Conservation (phyloP, 78 protist genomes). For the Emiliania huxleyi region DNA sequence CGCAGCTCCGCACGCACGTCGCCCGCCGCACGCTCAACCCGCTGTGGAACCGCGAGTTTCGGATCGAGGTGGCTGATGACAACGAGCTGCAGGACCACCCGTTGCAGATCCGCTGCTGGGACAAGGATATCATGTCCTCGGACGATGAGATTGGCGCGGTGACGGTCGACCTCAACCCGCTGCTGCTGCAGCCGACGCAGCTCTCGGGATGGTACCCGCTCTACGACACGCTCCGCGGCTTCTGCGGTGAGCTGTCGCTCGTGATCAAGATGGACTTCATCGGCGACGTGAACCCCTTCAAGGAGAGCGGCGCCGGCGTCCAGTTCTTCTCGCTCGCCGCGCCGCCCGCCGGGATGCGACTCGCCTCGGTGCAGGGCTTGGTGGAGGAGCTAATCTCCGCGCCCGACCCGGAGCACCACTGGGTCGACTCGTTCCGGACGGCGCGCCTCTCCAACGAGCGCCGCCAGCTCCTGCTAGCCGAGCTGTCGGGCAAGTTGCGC, state of each 20-base stretch:
- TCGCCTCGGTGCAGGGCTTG: slow-evolving; percentile 38
- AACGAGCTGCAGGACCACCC: slow-evolving; percentile 77
- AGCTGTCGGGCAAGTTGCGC: slow-evolving; percentile 72
- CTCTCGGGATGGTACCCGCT: slow-evolving; percentile 87
- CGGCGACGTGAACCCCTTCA: slow-evolving; percentile 69
- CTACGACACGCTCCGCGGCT: slow-evolving; percentile 78
- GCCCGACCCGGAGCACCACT: slow-evolving; percentile 90
- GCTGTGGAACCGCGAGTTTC: slow-evolving; percentile 72
- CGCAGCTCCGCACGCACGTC: slow-evolving; percentile 47
- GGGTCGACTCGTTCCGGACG: slow-evolving; percentile 74
- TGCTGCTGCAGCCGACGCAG: slow-evolving; percentile 32
- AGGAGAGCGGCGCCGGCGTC: slow-evolving; percentile 79
- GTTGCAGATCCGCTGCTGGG: slow-evolving; percentile 71
- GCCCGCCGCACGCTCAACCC: slow-evolving; percentile 75
- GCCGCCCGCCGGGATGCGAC: background rate
- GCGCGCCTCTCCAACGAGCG: slow-evolving; percentile 78
- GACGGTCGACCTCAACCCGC: slow-evolving; percentile 56
- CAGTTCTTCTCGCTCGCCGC: slow-evolving; percentile 51
- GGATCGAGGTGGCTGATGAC: slow-evolving; percentile 78
- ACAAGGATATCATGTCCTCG: slow-evolving; percentile 74
- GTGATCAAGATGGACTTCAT: slow-evolving; percentile 53
- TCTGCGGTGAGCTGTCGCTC: slow-evolving; percentile 78
- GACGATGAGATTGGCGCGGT: slow-evolving; percentile 88
- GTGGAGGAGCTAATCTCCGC: slow-evolving; percentile 78
- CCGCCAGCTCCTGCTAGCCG: slow-evolving; percentile 64